Evolutionary conservation across 2,329 filamentous ascomycete species (phyloP).

Genomic region (Tolypocladium tundrense): DNA sequence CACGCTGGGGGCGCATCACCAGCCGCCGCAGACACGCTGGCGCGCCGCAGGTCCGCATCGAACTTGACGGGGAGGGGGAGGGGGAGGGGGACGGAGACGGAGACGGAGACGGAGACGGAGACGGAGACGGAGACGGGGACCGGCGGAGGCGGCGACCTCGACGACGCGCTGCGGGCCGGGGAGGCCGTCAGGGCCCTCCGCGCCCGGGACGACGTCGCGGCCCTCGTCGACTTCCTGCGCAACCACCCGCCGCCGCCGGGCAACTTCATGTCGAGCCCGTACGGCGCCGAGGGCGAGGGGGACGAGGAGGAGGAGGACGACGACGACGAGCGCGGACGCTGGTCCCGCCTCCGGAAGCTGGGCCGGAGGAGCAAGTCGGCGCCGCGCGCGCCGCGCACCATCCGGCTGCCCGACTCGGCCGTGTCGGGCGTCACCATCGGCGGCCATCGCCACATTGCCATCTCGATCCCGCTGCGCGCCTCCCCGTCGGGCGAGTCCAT

Average conservation of each 20-base stretch:
- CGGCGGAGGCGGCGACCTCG: not conserved
- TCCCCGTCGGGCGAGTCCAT: constrained; percentile 27
- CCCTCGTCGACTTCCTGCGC: constrained; percentile 38
- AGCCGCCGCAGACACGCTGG: not conserved
- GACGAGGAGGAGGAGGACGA: constrained; percentile 7
- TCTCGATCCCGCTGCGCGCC: constrained; percentile 46
- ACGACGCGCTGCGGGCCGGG: not conserved
- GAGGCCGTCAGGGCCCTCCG: constrained; percentile 7
- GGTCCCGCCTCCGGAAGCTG: constrained; percentile 32
- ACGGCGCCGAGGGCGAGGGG: constrained; percentile 13
- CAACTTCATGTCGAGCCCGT: constrained; percentile 39
- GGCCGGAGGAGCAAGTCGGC: constrained; percentile 24
- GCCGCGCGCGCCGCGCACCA: constrained; percentile 17
- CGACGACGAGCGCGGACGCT: constrained; percentile 23
- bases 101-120: not conserved
- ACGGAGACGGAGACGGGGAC: not conserved
- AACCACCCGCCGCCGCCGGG: constrained; percentile 36
- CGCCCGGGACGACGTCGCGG: constrained; percentile 18
- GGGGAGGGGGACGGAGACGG: not conserved
- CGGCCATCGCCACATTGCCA: constrained; percentile 49
- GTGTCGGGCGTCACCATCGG: constrained; percentile 41
- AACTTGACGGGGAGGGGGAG: not conserved
- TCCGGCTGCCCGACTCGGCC: constrained; percentile 43
- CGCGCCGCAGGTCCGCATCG: not conserved
- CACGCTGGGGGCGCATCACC: not conserved